Conservation (phyloP, 441 rosid genomes). For the Manihot esculenta region DNA sequence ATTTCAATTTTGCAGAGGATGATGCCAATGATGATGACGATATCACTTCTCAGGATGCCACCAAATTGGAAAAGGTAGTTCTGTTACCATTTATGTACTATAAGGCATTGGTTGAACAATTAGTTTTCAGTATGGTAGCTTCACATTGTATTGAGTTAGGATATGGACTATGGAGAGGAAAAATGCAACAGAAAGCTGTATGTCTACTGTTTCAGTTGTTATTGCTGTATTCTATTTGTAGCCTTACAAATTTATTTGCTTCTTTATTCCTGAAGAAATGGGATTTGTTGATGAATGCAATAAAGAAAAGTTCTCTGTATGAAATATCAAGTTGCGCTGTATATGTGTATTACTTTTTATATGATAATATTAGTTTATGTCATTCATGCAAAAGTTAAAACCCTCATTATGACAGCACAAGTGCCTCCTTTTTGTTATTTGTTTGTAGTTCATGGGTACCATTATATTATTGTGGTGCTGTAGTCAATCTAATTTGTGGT, state of each 20-base stretch:
- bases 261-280: not conserved
- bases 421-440: not conserved
- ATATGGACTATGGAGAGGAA: constrained; percentile 4
- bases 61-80: constrained; percentile 40
- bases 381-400: not conserved
- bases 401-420: not conserved
- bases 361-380: not conserved
- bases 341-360: not conserved
- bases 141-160: not conserved
- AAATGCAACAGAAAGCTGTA: not conserved
- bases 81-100: not conserved
- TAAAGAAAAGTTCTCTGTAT: not conserved
- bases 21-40: constrained; percentile 32
- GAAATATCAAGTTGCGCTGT: not conserved
- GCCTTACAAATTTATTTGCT: not conserved
- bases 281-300: not conserved
- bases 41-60: constrained; percentile 35
- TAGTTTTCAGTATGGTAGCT: not conserved
- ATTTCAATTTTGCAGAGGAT: constrained; percentile 40
- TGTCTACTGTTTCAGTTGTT: not conserved
- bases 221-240: not conserved
- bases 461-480: not conserved
- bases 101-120: not conserved
- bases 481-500: not conserved
- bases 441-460: not conserved